Conservation (phyloP, 331 rosid species). For the Malus hybrid region DNA sequence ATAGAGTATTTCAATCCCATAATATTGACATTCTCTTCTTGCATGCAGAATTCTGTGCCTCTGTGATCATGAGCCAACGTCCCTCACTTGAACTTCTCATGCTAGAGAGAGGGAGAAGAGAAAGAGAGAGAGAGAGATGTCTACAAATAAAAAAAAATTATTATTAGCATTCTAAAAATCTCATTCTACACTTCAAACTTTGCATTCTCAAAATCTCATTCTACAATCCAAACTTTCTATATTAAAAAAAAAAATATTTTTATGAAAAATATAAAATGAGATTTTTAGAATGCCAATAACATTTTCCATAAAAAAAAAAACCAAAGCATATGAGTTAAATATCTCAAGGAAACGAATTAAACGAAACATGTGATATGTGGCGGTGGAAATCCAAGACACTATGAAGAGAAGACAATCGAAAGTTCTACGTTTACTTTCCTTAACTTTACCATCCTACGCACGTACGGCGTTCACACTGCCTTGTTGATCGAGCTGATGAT, state of each 20-base stretch:
- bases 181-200: too few relatives aligned
- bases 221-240: too few relatives aligned
- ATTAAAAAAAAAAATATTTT: too few relatives aligned
- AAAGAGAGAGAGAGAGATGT: not conserved
- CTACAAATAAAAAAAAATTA: not conserved
- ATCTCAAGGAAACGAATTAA: not conserved
- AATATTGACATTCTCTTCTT: too few relatives aligned
- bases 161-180: too few relatives aligned
- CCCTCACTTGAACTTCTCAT: not conserved
- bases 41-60: not conserved
- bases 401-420: not conserved
- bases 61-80: not conserved
- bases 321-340: not conserved
- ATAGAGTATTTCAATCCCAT: too few relatives aligned
- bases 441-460: not conserved
- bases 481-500: too few relatives aligned
- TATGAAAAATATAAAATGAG: too few relatives aligned
- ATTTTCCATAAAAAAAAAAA: not conserved
- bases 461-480: not conserved
- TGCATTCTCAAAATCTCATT: too few relatives aligned
- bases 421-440: not conserved
- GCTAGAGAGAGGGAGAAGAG: not conserved
- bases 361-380: not conserved
- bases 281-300: too few relatives aligned
- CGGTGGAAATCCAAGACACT: not conserved